Evolutionary conservation across 2,329 filamentous ascomycete genomes (phyloP).

Genomic region (Chrysosporium queenslandicum): DNA sequence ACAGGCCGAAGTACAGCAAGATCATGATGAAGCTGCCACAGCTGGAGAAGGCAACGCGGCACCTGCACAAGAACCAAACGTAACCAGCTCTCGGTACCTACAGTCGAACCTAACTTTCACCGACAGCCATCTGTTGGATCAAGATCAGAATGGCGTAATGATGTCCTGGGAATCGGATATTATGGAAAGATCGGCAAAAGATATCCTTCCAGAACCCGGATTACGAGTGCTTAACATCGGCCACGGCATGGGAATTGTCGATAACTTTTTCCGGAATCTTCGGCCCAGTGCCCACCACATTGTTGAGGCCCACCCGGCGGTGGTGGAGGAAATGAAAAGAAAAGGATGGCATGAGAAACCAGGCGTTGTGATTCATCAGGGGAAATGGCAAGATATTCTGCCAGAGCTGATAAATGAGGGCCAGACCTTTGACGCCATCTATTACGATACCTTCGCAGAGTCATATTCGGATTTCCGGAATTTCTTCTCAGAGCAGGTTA

Average conservation of each 20-base stretch:
- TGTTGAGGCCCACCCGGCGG: conserved; percentile 71
- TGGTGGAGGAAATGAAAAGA: conserved; percentile 57
- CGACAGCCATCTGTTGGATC: conserved; percentile 59
- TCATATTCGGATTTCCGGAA: conserved; percentile 74
- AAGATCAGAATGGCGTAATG: conserved; percentile 75
- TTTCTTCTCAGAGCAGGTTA: conserved; percentile 83
- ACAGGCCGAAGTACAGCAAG: conserved; percentile 4
- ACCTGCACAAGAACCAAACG: conserved; percentile 27
- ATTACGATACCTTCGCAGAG: conserved; percentile 97
- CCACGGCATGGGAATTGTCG: conserved; percentile 85
- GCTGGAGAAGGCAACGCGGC: conserved; percentile 3
- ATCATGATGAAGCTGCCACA: conserved; percentile 1
- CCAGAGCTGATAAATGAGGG: conserved; percentile 58
- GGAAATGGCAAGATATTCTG: conserved; percentile 73
- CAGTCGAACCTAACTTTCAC: conserved; percentile 56
- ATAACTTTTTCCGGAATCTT: conserved; percentile 61
- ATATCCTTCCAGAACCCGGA: conserved; percentile 51
- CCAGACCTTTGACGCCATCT: conserved; percentile 73
- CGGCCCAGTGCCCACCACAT: conserved; percentile 66
- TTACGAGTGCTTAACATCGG: conserved; percentile 73
- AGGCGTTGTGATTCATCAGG: conserved; percentile 53
- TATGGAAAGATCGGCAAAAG: conserved; percentile 66
- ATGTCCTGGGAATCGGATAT: conserved; percentile 87
- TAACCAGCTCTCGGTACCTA: conserved; percentile 60
- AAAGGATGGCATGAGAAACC: conserved; percentile 58